Evolutionary conservation across 495 filamentous ascomycete genomes (phyloP).

Genomic region (Penicillium soppii): DNA sequence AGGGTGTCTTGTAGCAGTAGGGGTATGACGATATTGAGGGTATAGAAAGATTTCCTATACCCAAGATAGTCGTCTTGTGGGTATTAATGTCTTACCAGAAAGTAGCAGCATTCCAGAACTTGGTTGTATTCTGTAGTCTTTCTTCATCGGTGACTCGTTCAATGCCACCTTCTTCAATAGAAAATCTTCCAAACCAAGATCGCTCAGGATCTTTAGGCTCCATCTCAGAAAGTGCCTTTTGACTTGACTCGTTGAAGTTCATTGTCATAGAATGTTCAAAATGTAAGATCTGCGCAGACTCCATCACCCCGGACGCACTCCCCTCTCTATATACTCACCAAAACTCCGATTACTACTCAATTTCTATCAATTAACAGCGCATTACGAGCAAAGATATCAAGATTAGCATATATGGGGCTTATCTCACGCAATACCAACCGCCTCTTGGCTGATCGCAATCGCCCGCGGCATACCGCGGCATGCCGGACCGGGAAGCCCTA

Average conservation of each 20-base stretch:
- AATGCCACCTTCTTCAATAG: constrained; percentile 64
- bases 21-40: too few species aligned
- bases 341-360: neutral
- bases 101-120: constrained; percentile 31
- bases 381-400: neutral
- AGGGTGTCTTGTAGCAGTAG: too few species aligned
- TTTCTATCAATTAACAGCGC: constrained; percentile 38
- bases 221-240: neutral
- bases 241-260: neutral
- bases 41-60: too few species aligned
- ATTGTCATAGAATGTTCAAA: neutral
- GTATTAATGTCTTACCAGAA: constrained; percentile 49
- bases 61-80: too few species aligned
- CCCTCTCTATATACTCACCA: constrained; percentile 7
- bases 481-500: constrained; percentile 25
- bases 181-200: constrained; percentile 29
- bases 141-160: constrained; percentile 65
- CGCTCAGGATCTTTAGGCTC: neutral
- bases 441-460: constrained; percentile 16
- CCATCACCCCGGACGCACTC: neutral
- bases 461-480: constrained; percentile 29
- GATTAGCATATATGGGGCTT: constrained; percentile 20
- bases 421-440: constrained; percentile 21
- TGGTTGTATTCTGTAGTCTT: constrained; percentile 55
- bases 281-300: neutral